Conservation (phyloP, 148 eudicot genomes). For the Cornus florida region DNA sequence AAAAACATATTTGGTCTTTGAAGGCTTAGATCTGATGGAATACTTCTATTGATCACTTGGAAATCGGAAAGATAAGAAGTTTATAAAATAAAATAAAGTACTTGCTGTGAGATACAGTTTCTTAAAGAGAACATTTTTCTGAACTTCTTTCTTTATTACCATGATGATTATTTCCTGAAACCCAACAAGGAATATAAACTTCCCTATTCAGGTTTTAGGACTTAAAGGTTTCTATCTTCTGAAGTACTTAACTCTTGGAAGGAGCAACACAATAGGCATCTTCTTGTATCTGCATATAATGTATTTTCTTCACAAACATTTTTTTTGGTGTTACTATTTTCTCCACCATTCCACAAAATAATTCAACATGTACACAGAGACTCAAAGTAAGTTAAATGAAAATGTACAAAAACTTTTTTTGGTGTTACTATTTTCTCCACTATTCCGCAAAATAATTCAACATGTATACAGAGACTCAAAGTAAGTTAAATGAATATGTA, state of each 20-base stretch:
- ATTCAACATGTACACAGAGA: not conserved
- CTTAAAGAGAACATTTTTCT: too few species aligned
- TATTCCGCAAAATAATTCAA: not conserved
- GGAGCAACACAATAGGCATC: not conserved
- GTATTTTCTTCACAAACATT: not conserved
- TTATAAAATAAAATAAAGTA: too few species aligned
- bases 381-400: not conserved
- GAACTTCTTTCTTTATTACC: not conserved
- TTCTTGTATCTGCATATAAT: not conserved
- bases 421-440: not conserved
- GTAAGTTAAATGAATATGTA: not conserved
- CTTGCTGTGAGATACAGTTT: too few species aligned
- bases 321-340: not conserved
- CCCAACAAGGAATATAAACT: not conserved
- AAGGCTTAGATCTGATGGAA: not conserved
- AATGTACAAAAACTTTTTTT: not conserved
- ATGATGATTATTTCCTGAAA: not conserved
- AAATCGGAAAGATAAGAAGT: too few species aligned
- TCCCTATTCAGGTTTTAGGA: too few species aligned
- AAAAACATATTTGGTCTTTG: not conserved
- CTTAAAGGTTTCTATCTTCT: not conserved
- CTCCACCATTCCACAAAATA: not conserved
- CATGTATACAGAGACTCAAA: not conserved
- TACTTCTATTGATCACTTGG: not conserved
- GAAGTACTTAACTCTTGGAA: not conserved